Evolutionary conservation across 805 yeast species (phyloP).

Genomic region (Saturnispora mendoncae): DNA sequence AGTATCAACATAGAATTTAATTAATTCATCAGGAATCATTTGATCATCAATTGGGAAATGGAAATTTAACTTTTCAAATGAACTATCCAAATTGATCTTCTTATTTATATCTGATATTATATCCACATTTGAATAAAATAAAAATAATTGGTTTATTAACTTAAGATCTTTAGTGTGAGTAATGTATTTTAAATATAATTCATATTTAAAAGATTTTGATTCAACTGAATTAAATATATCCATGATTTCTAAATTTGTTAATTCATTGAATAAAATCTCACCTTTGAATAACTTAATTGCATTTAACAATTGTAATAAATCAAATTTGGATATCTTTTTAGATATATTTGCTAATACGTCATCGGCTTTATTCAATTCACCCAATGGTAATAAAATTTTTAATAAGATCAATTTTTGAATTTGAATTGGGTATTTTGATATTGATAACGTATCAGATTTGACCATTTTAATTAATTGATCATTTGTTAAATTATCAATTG

Average conservation of each 20-base stretch:
- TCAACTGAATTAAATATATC: not conserved
- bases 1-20: not conserved
- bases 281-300: not conserved
- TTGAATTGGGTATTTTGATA: conserved; percentile 1
- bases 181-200: not conserved
- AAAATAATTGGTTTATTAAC: not conserved
- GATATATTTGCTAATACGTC: not conserved
- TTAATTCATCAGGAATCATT: not conserved
- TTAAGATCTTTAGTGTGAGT: not conserved
- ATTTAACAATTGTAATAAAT: not conserved
- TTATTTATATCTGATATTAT: not conserved
- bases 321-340: not conserved
- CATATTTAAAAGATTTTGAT: conserved; percentile 2
- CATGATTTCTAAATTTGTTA: not conserved
- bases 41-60: not conserved
- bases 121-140: not conserved
- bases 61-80: not conserved
- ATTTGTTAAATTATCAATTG: not conserved
- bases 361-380: not conserved
- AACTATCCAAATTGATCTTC: too few relatives aligned
- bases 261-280: not conserved
- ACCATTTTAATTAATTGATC: not conserved
- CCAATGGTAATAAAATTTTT: conserved; percentile 2
- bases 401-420: conserved; percentile 3
- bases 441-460: not conserved